A percentile compares a stretch with the other conserved stretches of the same genome.
Conservation (phyloP, 371 early-diverging fungal genomes). For the Mortierella sp. region DNA sequence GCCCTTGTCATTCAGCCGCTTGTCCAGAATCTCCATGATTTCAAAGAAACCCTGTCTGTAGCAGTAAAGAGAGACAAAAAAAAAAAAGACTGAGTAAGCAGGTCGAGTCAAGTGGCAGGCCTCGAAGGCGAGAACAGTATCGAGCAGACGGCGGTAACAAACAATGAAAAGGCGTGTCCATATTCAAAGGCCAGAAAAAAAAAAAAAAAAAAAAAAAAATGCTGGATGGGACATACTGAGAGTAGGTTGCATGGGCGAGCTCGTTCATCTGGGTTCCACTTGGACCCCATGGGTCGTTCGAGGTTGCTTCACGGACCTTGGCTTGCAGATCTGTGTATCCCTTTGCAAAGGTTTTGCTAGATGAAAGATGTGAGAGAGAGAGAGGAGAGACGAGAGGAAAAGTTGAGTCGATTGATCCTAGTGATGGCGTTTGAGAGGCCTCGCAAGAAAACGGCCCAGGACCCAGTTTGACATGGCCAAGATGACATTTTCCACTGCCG, state of each 20-base stretch:
- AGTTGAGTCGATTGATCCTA: background rate
- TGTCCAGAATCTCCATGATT: conserved; percentile 96
- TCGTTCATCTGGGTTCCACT: conserved; percentile 61
- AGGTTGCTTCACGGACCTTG: conserved; percentile 95
- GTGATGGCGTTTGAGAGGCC: too few species aligned
- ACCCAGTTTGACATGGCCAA: too few species aligned
- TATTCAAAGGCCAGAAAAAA: too few species aligned
- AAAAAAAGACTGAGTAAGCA: background rate
- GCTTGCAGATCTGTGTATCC: conserved; percentile 96
- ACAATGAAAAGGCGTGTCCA: background rate
- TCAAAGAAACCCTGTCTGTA: conserved; percentile 86
- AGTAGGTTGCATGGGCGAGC: background rate
- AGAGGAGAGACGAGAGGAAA: too few species aligned
- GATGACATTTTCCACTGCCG: too few species aligned
- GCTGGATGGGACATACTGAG: too few species aligned
- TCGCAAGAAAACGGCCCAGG: too few species aligned
- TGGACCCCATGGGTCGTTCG: conserved; percentile 92
- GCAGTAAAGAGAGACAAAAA: background rate
- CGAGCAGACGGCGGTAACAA: background rate
- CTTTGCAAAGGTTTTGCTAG: conserved; percentile 94
- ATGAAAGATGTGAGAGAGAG: too few species aligned
- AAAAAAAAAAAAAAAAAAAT: too few species aligned
- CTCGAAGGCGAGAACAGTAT: too few species aligned
- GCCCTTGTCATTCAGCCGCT: conserved; percentile 93
- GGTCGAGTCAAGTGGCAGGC: background rate